These are phyloP conservation scores for Xylaria arbuscula DNA, from an alignment of 2,329 filamentous ascomycete species.

Conservation along the genomic window DNA sequence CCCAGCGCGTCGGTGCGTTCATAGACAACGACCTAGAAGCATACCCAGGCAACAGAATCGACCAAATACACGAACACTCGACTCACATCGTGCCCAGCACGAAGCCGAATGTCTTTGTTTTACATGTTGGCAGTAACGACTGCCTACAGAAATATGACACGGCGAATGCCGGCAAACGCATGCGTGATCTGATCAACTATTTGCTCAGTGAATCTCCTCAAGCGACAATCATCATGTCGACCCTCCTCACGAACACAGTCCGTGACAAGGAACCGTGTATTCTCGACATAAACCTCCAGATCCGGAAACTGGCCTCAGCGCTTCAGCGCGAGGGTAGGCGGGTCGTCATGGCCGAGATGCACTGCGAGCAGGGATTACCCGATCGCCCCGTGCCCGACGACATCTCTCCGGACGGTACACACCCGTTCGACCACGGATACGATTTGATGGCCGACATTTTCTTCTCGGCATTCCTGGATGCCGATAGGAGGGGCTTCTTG, in stretches of 20 bases:
- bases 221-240: constrained; percentile 46
- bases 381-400: constrained; percentile 36
- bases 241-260: constrained; percentile 44
- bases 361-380: constrained; percentile 40
- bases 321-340: constrained; percentile 31
- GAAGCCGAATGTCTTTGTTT: constrained; percentile 46
- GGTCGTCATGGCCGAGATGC: constrained; percentile 47
- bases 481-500: constrained; percentile 38
- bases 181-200: constrained; percentile 43
- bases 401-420: constrained; percentile 45
- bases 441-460: constrained; percentile 43
- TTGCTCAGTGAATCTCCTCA: constrained; percentile 41
- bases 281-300: constrained; percentile 42
- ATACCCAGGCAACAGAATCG: constrained; percentile 43
- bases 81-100: constrained; percentile 36
- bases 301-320: constrained; percentile 34
- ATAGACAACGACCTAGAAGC: constrained; percentile 47
- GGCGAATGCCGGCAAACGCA: constrained; percentile 36
- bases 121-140: constrained; percentile 50
- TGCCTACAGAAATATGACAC: constrained; percentile 44
- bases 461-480: constrained; percentile 41
- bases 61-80: constrained; percentile 43
- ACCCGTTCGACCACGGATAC: constrained; percentile 44
- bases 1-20: constrained; percentile 44
- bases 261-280: constrained; percentile 38